A percentile compares a stretch with the other conserved stretches of the same genome.
Evolutionary conservation across 1,139 yeast species (phyloP).

Genomic region (Geotrichum fermentans): DNA sequence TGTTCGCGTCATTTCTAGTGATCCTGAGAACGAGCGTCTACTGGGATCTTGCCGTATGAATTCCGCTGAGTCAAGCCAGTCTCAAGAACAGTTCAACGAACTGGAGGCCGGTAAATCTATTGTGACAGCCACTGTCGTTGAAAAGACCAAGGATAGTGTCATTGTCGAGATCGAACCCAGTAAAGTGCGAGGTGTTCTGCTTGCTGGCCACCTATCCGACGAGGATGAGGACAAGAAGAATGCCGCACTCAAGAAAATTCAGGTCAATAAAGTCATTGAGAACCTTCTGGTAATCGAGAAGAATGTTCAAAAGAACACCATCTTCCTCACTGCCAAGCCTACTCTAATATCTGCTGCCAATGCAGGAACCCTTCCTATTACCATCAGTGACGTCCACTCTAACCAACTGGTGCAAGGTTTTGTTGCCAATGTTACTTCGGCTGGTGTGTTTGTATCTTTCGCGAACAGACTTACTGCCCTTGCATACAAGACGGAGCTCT

Average conservation of each 20-base stretch:
- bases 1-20: conserved; percentile 59
- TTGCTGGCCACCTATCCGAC: conserved; percentile 70
- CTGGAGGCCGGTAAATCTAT: conserved; percentile 61
- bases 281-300: conserved; percentile 65
- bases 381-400: conserved; percentile 45
- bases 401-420: conserved; percentile 54
- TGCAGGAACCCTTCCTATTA: conserved; percentile 53
- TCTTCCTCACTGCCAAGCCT: conserved; percentile 60
- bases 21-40: conserved; percentile 52
- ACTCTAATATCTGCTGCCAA: conserved; percentile 65
- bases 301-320: conserved; percentile 55
- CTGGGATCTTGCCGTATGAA: conserved; percentile 66
- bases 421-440: conserved; percentile 61
- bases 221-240: conserved; percentile 80
- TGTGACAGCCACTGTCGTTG: conserved; percentile 59
- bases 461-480: conserved; percentile 79
- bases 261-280: conserved; percentile 65
- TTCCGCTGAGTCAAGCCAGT: conserved; percentile 40
- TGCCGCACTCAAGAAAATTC: conserved; percentile 73
- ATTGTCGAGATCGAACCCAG: conserved; percentile 58
- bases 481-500: conserved; percentile 70
- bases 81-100: conserved; percentile 41
- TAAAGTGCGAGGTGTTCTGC: conserved; percentile 64
- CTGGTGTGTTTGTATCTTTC: conserved; percentile 78
- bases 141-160: conserved; percentile 62